Percentiles rank a stretch among this genome's conserved stretches.
Conservation (phyloP, 148 eudicot species). For the Camellia lanceoleosa region DNA sequence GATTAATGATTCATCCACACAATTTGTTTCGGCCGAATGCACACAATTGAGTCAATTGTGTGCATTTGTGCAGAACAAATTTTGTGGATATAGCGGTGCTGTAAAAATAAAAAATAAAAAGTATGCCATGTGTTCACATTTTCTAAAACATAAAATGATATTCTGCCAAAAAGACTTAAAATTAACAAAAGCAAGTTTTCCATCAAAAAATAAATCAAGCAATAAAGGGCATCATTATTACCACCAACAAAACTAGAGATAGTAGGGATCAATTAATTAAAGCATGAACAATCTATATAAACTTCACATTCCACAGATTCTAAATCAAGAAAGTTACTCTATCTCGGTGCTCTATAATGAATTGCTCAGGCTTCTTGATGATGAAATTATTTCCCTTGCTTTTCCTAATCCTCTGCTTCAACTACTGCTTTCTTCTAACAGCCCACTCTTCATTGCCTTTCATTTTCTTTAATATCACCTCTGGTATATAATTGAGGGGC, state of each 20-base stretch:
- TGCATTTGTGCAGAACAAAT: too few relatives aligned
- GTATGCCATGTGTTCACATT: too few relatives aligned
- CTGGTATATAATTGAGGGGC: constrained; percentile 56
- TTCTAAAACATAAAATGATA: background rate
- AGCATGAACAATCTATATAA: background rate
- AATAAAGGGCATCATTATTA: background rate
- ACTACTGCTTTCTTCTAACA: constrained; percentile 59
- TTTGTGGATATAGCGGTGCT: too few relatives aligned
- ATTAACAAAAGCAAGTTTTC: background rate
- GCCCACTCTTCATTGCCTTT: constrained; percentile 87
- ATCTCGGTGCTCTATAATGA: constrained; percentile 58
- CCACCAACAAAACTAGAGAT: background rate
- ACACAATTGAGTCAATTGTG: too few relatives aligned
- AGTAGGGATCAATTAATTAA: background rate
- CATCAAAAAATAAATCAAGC: background rate
- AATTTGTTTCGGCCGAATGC: too few relatives aligned
- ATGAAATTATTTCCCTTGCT: constrained; percentile 42
- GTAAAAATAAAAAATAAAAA: too few relatives aligned
- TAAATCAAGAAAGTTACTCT: constrained; percentile 35
- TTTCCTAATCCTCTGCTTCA: constrained; percentile 61
- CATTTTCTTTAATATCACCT: constrained; percentile 87
- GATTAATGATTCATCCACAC: too few relatives aligned
- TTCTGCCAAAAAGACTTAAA: background rate
- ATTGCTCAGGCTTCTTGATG: constrained; percentile 73
- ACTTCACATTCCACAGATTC: background rate